These are phyloP conservation scores for Bonia amplexicaulis DNA, from an alignment of 176 grass and related monocot species.

Conservation along the genomic window DNA sequence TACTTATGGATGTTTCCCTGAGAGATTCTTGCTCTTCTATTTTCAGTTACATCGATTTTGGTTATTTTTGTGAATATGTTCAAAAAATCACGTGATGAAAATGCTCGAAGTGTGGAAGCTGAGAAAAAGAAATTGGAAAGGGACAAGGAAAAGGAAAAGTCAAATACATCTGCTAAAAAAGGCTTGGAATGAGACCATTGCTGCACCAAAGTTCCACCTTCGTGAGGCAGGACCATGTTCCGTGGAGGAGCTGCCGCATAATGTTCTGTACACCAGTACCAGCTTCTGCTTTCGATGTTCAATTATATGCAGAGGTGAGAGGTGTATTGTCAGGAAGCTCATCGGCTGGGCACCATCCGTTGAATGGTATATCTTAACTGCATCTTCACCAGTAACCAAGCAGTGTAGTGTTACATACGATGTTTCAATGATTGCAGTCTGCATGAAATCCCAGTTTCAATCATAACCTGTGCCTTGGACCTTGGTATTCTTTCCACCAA, in stretches of 20 bases:
- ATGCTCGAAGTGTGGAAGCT: slow-evolving; percentile 60
- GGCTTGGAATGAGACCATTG: slow-evolving; percentile 2
- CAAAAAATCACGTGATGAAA: slow-evolving; percentile 96
- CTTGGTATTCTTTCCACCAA: neutral
- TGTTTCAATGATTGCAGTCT: neutral
- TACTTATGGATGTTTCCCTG: slow-evolving; percentile 18
- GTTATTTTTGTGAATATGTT: slow-evolving; percentile 93
- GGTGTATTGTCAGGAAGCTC: neutral
- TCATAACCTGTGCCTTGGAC: neutral
- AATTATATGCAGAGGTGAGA: slow-evolving; percentile 1
- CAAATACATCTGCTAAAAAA: slow-evolving; percentile 40
- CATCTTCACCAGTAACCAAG: neutral
- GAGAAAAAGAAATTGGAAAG: slow-evolving; percentile 93
- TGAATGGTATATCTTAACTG: slow-evolving; percentile 20
- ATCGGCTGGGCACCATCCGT: neutral
- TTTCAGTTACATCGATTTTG: slow-evolving; percentile 94
- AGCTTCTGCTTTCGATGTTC: neutral
- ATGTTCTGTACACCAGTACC: neutral
- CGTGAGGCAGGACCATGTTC: neutral
- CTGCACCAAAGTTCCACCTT: slow-evolving; percentile 2
- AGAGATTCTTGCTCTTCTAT: slow-evolving; percentile 31
- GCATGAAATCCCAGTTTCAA: neutral
- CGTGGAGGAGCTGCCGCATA: neutral
- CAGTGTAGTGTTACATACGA: neutral
- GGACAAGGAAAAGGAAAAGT: slow-evolving; percentile 72